Base-by-base conservation (phyloP, 202 grass and related monocot species). In the Digitaria exilis region DNA sequence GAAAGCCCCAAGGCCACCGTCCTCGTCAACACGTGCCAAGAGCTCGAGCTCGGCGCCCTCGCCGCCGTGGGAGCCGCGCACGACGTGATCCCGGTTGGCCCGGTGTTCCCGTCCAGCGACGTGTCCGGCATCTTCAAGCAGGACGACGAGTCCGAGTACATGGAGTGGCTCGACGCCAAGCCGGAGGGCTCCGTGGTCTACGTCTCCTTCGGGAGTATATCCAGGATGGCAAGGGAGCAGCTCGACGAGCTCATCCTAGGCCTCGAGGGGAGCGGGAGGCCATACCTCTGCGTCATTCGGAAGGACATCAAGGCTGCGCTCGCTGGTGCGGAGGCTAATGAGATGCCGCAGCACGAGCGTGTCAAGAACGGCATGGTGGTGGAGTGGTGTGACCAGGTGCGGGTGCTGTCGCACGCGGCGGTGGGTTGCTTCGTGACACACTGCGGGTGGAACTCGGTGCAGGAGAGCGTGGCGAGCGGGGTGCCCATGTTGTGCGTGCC, bases 301-400 rank as follows among this genome's bases (percentile, higher is more conserved):
- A 88, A 86, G 60, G 87, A 94, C 78, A 82, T 77, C 64, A 76
- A 81, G 77, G 65, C 39, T 1, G 80, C 55, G 26, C 67, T 66
- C 29, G 21, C 31, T 1, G 37, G 64, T 0, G 55, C 5, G 4
- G 62, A 52, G 14, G 16, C 32, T 3, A 54, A 51, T 9, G 54
- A 60, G 19, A n/a, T 52, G 1, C 37, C 37, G n/a, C 13, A 5
- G 37, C 63, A 44, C 0, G 44, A 11, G 21, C 1, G 24, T 13
- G 4, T 82, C 35, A 48, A 76, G 72, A 84, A 86, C 10, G 94
- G 89, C 51, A 39, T 90, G 77, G 73, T 85, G 37, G 82, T 94
- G 46, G 89, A 86, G 78, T 97, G 94, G 94, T 97, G 94, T 67
- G 74, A 89, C 86, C 89, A 97, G 78, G 80, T 88, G 49, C 48